Conservation (phyloP, 129 eudicot genomes). For the Helianthus tuberosus region DNA sequence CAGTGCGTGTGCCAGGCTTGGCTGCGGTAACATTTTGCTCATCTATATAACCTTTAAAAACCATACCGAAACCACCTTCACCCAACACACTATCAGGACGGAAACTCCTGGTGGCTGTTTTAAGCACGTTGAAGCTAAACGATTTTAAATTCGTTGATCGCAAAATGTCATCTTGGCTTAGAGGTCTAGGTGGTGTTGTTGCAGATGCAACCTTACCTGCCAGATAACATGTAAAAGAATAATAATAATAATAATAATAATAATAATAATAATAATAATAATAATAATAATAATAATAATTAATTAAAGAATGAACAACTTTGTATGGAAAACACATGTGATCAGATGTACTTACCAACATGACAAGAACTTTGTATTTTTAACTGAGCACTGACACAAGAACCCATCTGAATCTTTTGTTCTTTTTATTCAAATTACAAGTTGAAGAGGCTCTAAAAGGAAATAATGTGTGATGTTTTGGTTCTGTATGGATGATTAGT, state of each 20-base stretch:
- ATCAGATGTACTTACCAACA: slow-evolving; percentile 41
- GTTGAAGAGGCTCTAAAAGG: slow-evolving; percentile 1
- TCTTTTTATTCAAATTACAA: background rate
- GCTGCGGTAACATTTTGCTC: slow-evolving; percentile 61
- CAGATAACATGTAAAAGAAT: background rate
- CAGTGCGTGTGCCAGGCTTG: slow-evolving; percentile 64
- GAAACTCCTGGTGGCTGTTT: slow-evolving; percentile 63
- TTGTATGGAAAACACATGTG: no score
- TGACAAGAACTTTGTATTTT: slow-evolving; percentile 42
- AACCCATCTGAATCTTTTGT: slow-evolving; percentile 35
- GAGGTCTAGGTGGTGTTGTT: slow-evolving; percentile 44
- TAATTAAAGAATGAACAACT: no score
- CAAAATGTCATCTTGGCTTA: slow-evolving; percentile 65
- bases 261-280: no score
- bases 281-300: no score
- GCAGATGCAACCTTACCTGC: slow-evolving; percentile 41
- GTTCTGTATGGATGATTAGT: background rate
- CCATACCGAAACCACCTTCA: slow-evolving; percentile 83
- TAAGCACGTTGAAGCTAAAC: slow-evolving; percentile 52
- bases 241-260: no score
- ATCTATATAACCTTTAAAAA: slow-evolving; percentile 77
- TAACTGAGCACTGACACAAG: slow-evolving; percentile 45
- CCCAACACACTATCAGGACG: slow-evolving; percentile 83
- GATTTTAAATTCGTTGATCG: slow-evolving; percentile 54
- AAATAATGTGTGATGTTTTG: background rate